Evolutionary conservation across 345 rosid species (phyloP), one percentile per base, ranked within the genome.

Genomic region (Barbarea vulgaris): DNA sequence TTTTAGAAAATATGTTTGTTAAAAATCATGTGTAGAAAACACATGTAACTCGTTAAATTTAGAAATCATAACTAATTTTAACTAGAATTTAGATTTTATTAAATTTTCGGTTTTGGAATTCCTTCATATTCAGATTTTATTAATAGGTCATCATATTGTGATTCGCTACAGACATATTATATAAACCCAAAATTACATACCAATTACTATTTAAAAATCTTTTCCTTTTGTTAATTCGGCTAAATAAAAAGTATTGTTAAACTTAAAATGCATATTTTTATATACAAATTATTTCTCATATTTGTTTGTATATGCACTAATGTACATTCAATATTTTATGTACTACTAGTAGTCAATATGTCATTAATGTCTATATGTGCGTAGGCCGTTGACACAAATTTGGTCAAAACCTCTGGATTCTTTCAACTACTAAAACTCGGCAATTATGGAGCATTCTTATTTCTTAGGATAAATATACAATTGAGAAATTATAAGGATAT

Each of bases 341-440:
- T 39, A 67, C 46, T 6, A 24, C 33, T 46, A 36, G 34, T n/a
- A 56, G 72, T 74, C 72, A 74, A 34, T 24, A 24, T 21, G 37
- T 58, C 73, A 75, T 67, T 48, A 67, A 31, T 62, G 70, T 50
- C 72, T 33, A n/a, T 42, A 67, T 14, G 62, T 19, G 54, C 22
- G 6, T n/a, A 44, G 25, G 64, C 57, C 75, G 75, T 77, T 77
- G 80, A 77, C 80, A 63, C 59, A 70, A 62, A 56, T 70, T 54
- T 55, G 56, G 75, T 70, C 80, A 77, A 50, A 53, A 17, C 19
- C 22, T 63, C 22, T 36, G 66, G 80, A 71, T 71, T 65, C 63
- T 71, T 71, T 65, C 63, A 77, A 77, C 73, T 58, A 66, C 81
- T 66, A n/a, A 65, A 65, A 48, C 39, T 72, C 61, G 21, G 47